A percentile compares a stretch with the other conserved stretches of the same genome.
Conservation (phyloP, 2,329 filamentous ascomycete species). For the Talaromyces islandicus region DNA sequence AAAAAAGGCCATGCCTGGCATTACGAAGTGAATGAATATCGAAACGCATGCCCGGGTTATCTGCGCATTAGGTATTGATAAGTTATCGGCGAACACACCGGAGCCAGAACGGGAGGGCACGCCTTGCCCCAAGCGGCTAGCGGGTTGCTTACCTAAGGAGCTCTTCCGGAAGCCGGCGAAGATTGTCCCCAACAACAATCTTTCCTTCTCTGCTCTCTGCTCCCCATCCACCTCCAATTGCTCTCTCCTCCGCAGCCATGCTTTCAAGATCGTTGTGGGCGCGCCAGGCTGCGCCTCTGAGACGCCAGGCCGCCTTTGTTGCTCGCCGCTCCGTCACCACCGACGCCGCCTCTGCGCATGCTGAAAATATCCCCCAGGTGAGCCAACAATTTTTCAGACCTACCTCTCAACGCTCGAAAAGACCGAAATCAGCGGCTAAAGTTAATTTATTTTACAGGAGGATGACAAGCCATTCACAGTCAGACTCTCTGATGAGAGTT, state of each 20-base stretch:
- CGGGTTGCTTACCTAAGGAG: background rate
- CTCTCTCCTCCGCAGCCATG: conserved; percentile 45
- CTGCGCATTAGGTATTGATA: too few relatives aligned
- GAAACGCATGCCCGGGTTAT: too few relatives aligned
- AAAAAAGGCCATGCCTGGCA: too few relatives aligned
- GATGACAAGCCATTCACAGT: conserved; percentile 92
- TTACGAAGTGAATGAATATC: too few relatives aligned
- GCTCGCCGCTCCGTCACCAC: conserved; percentile 81
- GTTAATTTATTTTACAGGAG: conserved; percentile 52
- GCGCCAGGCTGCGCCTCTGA: conserved; percentile 55
- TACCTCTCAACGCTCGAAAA: background rate
- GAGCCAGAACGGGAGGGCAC: background rate
- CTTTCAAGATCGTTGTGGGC: conserved; percentile 65
- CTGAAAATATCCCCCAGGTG: conserved; percentile 70
- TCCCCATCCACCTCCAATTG: conserved; percentile 8
- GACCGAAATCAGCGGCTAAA: background rate
- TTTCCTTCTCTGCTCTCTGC: background rate
- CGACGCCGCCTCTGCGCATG: conserved; percentile 85
- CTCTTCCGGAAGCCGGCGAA: background rate
- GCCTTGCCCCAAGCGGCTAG: background rate
- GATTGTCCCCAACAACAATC: conserved; percentile 4
- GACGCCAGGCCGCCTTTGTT: conserved; percentile 37
- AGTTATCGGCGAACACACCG: background rate
- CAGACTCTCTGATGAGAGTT: conserved; percentile 93
- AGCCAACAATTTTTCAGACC: background rate